Evolutionary conservation across 345 rosid genomes (phyloP), one percentile per base, ranked within the genome.

Genomic region (Eucalyptus rudis): DNA sequence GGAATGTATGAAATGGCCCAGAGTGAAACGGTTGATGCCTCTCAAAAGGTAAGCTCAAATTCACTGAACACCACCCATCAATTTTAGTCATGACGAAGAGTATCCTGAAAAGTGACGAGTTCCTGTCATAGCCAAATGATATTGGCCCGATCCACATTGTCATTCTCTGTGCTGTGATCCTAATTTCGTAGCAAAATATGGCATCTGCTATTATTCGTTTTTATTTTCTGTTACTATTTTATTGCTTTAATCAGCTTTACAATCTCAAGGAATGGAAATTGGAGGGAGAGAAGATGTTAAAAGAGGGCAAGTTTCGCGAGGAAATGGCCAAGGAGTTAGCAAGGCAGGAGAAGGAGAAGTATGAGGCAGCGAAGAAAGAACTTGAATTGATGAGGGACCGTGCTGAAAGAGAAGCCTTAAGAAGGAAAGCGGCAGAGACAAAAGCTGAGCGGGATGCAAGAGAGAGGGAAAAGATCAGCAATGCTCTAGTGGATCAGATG

Each of bases 1-100:
- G 98, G 96, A 88, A 95, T 96, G 94, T 94, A 95, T 88, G 99
- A 96, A 29, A 87, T 91, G 76, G 98, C 98, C 91, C 97, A 94
- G 89, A 95, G 89, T 56, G 99, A 96, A 93, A 93, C 94, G 64
- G 49, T 93, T 16, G 97, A 96, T 90, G 96, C 98, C 90, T 94
- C 98, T 89, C 90, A 92, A 87, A 95, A 95, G 99, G 99, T 97
- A 89, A 64, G 52, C 33, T 64, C 76, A 64, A 64, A n/a, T 59
- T 59, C 68, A 59, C n/a, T 59, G 68, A 59, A 59, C 31, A 62
- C 68, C 33, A 27, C 68, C 68, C 68, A 62, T 29, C 68, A 62
- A 3, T 62, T 27, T 29, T 62, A 62, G 68, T 62, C 68, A 62
- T 27, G 68, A 62, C 12, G 33, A 62, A 62, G 68, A 62, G 68